Base-by-base conservation (phyloP, 805 yeast genomes). In the Sugiyamaella mastotermitis region DNA sequence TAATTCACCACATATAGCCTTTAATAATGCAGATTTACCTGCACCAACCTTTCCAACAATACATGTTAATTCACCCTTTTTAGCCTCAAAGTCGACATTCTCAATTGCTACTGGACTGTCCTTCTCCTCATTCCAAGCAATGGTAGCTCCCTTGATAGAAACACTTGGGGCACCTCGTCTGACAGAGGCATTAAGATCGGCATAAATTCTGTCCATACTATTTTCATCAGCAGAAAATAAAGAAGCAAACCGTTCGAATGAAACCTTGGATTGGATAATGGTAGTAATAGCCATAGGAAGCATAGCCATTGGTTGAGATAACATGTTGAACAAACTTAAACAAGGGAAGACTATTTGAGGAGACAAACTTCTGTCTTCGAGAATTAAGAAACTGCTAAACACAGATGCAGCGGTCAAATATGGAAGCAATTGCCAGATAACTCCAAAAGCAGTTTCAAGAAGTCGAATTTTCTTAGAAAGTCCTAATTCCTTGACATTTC, bases 1-100 rank as follows among this genome's bases (percentile, higher is more conserved):
- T 94, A 87, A 85, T 64, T 86, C 95, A 56, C 95, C 95, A 32
- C 87, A 68, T 35, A 86, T 66, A 5, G 94, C 95, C 66, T 84
- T 68, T 38, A 86, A 68, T 45, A 87, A 60, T 0, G 95, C 85
- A 4, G 94, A 80, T 57, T 86, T 87, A 62, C 95, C 95, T 1
- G 92, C 62, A 41, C 95, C 95, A 11, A 95, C 86, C 9, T 92
- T 78, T 20, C 95, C 95, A 50, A 83, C 73, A 40, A 86, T 68
- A 13, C 86, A 84, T 48, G 83, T 84, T 52, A 86, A 64, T 57
- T 82, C 75, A 11, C 84, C 88, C 18, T 38, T 24, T 15, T 18
- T 16, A 17, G 41, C 41, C 31, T 60, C 63, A 13, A 38, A 26
- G 17, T 38, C 27, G 19, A 38, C 16, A 14, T 38, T 22, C 13